phyloP scores from a whole-genome alignment of 352 stramenopile genomes.

The Phytopythium cucurbitacearum region DNA sequence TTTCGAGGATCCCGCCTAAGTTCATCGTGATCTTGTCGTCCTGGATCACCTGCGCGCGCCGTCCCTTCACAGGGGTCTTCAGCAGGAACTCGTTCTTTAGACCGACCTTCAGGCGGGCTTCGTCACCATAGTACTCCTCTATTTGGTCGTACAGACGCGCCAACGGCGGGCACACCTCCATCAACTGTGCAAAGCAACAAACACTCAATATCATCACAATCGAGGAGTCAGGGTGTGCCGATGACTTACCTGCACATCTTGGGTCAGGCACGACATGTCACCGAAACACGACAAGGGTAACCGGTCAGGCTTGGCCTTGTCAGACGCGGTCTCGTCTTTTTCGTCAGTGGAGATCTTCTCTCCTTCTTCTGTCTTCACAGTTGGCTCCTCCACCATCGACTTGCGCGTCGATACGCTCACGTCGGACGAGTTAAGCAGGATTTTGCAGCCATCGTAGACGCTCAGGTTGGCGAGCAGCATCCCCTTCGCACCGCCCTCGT shows the following conservation, averaged over 20 bases:
- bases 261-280: conserved; percentile 43
- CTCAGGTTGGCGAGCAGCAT: conserved; percentile 92
- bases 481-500: conserved; percentile 89
- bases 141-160: conserved; percentile 71
- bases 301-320: conserved; percentile 19
- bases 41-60: conserved; percentile 23
- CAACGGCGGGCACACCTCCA: conserved; percentile 65
- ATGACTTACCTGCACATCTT: conserved; percentile 43
- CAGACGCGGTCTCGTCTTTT: conserved; percentile 8
- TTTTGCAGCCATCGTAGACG: conserved; percentile 86
- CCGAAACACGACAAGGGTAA: conserved; percentile 49
- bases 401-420: conserved; percentile 62
- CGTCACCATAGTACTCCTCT: conserved; percentile 55
- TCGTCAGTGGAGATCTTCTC: conserved; percentile 8
- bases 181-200: conserved; percentile 10
- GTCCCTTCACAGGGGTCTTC: conserved; percentile 47
- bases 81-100: conserved; percentile 57
- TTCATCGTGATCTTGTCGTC: conserved; percentile 27
- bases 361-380: conserved; percentile 14
- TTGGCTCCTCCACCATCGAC: conserved; percentile 15
- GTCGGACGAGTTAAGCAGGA: conserved; percentile 77
- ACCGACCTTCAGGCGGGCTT: conserved; percentile 46
- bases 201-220: not conserved
- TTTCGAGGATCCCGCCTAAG: conserved; percentile 32
- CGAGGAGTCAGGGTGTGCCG: not conserved